phyloP scores from a whole-genome alignment of 169 alveolate species.

The Plasmodium inui region DNA sequence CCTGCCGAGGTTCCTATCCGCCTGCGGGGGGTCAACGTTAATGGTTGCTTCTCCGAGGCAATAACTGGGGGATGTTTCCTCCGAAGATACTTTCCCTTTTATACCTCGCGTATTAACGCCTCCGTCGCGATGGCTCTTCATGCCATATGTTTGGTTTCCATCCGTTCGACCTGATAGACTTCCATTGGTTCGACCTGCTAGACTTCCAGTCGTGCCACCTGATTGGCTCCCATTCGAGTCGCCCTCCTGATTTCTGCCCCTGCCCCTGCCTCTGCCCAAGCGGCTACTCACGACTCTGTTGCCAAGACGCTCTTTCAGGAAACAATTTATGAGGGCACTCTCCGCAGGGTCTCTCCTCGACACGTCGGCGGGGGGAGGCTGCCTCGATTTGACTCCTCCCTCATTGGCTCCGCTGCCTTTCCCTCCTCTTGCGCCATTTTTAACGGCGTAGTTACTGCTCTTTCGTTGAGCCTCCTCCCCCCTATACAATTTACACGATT shows the following conservation, averaged over 20 bases:
- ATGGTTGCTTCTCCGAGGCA: neutral
- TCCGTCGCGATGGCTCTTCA: neutral
- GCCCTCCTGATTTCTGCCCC: too few relatives aligned
- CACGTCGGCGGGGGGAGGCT: neutral
- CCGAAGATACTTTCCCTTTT: neutral
- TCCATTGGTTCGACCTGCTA: too few relatives aligned
- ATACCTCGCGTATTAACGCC: neutral
- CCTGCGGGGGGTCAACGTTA: neutral
- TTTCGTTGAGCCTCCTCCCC: neutral
- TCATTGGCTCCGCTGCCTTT: neutral
- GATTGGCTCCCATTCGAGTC: neutral
- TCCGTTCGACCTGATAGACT: neutral
- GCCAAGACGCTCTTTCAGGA: neutral
- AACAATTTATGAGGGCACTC: neutral
- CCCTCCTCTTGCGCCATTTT: neutral
- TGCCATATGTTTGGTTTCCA: neutral
- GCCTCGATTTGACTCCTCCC: neutral
- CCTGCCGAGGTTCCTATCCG: neutral
- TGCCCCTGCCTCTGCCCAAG: neutral
- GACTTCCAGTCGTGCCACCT: too few relatives aligned
- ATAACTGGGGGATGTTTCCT: neutral
- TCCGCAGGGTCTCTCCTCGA: neutral
- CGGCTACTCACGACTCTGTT: neutral
- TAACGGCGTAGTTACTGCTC: neutral
- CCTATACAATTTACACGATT: conserved; percentile 10